phyloP scores from a whole-genome alignment of 2,329 filamentous ascomycete species.

The Didymella pomorum region DNA sequence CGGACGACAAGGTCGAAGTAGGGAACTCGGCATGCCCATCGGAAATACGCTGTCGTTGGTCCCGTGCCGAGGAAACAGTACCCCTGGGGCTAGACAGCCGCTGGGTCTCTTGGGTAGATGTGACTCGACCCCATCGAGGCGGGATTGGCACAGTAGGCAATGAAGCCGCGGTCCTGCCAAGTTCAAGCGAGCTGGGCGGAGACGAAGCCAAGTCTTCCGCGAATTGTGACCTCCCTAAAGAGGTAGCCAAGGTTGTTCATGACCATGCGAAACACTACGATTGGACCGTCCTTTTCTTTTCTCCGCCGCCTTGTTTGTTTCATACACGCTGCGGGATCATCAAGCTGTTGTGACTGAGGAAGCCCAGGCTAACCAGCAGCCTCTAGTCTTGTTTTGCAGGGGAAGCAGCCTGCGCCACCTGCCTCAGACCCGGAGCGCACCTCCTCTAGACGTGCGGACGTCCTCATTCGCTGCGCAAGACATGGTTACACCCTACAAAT shows the following conservation, averaged over 20 bases:
- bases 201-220: slow-evolving; percentile 23
- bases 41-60: slow-evolving; percentile 3
- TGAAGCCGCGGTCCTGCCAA: slow-evolving; percentile 21
- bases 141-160: slow-evolving; percentile 21
- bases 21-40: slow-evolving; percentile 16
- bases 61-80: not conserved
- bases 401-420: not conserved
- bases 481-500: not conserved
- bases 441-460: not conserved
- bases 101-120: slow-evolving; percentile 11
- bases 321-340: slow-evolving; percentile 1
- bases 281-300: not conserved
- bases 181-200: slow-evolving; percentile 10
- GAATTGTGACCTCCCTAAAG: slow-evolving; percentile 22
- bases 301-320: slow-evolving; percentile 5
- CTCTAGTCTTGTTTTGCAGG: slow-evolving; percentile 17
- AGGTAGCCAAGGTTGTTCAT: slow-evolving; percentile 18
- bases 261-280: not conserved
- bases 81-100: not conserved
- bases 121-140: slow-evolving; percentile 6
- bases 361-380: slow-evolving; percentile 1
- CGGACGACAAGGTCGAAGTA: slow-evolving; percentile 25
- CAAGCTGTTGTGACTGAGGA: not conserved
- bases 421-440: not conserved
- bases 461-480: not conserved